Evolutionary conservation across 2,329 filamentous ascomycete genomes (phyloP).

Genomic region (Cladophialophora carrionii): DNA sequence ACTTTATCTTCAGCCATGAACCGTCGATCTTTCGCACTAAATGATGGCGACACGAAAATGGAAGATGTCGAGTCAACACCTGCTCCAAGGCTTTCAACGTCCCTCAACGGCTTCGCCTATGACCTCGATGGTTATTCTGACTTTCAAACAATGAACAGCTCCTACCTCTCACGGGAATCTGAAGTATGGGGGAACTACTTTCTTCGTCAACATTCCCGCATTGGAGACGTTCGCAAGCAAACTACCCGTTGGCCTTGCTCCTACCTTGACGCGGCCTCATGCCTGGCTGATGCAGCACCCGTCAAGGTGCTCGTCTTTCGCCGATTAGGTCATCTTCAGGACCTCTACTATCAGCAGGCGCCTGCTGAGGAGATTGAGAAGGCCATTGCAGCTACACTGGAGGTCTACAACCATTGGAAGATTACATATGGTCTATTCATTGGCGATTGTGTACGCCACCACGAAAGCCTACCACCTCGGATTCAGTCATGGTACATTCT

Average conservation of each 20-base stretch:
- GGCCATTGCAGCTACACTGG: slow-evolving; percentile 53
- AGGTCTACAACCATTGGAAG: slow-evolving; percentile 61
- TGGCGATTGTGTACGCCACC: slow-evolving; percentile 55
- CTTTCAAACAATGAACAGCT: slow-evolving; percentile 15
- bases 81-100: slow-evolving; percentile 14
- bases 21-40: slow-evolving; percentile 51
- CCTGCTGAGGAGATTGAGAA: slow-evolving; percentile 52
- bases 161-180: slow-evolving; percentile 22
- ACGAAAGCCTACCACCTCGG: slow-evolving; percentile 55
- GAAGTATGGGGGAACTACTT: slow-evolving; percentile 49
- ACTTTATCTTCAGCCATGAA: slow-evolving; percentile 61
- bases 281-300: slow-evolving; percentile 58
- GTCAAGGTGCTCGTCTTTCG: slow-evolving; percentile 64
- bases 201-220: slow-evolving; percentile 33
- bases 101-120: neutral
- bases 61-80: slow-evolving; percentile 19
- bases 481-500: slow-evolving; percentile 65
- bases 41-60: slow-evolving; percentile 53
- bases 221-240: slow-evolving; percentile 38
- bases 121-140: slow-evolving; percentile 29
- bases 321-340: slow-evolving; percentile 60
- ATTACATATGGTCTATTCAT: slow-evolving; percentile 57
- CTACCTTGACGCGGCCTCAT: slow-evolving; percentile 55
- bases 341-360: slow-evolving; percentile 51
- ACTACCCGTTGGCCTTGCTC: slow-evolving; percentile 59